Percentiles rank a stretch among this genome's conserved stretches.
Conservation (phyloP, 2,329 filamentous ascomycete genomes). For the Ilyonectria sp. region DNA sequence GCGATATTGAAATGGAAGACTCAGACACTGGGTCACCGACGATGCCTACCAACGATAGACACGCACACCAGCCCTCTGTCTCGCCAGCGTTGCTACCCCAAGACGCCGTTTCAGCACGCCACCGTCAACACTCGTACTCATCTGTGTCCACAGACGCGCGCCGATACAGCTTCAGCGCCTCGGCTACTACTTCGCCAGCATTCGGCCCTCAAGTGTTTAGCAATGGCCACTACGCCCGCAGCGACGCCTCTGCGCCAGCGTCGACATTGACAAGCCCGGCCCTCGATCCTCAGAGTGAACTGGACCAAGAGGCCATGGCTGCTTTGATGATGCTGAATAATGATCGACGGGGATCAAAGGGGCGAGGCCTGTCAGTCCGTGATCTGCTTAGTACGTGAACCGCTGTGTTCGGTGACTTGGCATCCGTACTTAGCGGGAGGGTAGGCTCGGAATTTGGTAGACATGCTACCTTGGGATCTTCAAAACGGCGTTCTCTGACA, state of each 20-base stretch:
- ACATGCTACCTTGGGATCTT: constrained; percentile 8
- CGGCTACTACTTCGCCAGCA: constrained; percentile 69
- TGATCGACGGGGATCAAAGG: constrained; percentile 73
- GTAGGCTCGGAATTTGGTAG: constrained; percentile 28
- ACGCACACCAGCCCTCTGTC: constrained; percentile 62
- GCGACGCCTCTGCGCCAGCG: constrained; percentile 59
- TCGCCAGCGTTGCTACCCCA: constrained; percentile 68
- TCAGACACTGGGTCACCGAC: constrained; percentile 66
- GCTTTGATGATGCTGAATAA: constrained; percentile 90
- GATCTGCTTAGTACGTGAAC: constrained; percentile 68
- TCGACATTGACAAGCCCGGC: constrained; percentile 73
- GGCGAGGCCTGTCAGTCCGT: constrained; percentile 67
- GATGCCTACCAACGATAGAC: constrained; percentile 53
- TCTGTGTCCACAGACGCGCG: constrained; percentile 66
- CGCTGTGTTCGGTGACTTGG: background rate
- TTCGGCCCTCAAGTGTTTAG: constrained; percentile 66
- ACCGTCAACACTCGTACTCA: constrained; percentile 69
- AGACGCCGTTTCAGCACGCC: constrained; percentile 51
- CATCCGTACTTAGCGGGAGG: background rate
- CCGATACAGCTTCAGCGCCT: constrained; percentile 65
- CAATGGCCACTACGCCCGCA: constrained; percentile 56
- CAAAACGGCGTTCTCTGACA: constrained; percentile 26
- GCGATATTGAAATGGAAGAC: constrained; percentile 75
- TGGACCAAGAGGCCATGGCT: constrained; percentile 85
- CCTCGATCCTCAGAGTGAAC: constrained; percentile 68